phyloP scores from a whole-genome alignment of 2,329 filamentous ascomycete species.

The Diplocarpon rosae region DNA sequence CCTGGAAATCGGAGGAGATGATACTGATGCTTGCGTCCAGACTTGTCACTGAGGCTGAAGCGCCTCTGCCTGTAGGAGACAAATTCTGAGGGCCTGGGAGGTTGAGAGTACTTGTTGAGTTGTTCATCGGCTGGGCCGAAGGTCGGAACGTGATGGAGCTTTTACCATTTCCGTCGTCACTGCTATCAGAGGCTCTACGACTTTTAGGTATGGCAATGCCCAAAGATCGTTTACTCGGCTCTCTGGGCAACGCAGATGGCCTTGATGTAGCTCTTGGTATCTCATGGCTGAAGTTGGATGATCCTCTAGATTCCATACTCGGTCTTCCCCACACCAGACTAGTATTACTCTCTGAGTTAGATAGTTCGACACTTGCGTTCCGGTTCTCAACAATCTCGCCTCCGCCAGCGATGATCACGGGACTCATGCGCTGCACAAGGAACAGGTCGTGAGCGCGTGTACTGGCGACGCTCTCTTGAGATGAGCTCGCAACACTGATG shows the following conservation, averaged over 20 bases:
- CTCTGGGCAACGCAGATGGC: constrained; percentile 42
- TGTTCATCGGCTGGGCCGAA: constrained; percentile 42
- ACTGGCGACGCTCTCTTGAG: constrained; percentile 40
- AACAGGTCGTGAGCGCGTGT: constrained; percentile 42
- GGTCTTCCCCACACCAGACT: constrained; percentile 34
- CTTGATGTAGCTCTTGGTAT: constrained; percentile 36
- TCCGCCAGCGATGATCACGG: constrained; percentile 51
- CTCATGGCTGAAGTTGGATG: constrained; percentile 25
- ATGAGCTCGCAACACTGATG: constrained; percentile 31
- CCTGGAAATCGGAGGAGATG: too few relatives aligned
- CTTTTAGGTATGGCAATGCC: constrained; percentile 11
- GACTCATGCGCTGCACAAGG: constrained; percentile 50
- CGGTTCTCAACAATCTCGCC: constrained; percentile 51
- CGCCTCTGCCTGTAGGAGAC: constrained; percentile 25
- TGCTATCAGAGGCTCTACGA: constrained; percentile 39
- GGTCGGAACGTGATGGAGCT: constrained; percentile 43
- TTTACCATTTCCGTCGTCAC: constrained; percentile 43
- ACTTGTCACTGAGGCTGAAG: constrained; percentile 43
- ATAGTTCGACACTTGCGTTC: constrained; percentile 40
- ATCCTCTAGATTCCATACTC: constrained; percentile 33
- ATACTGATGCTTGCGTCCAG: constrained; percentile 41
- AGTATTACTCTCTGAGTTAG: constrained; percentile 39
- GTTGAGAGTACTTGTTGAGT: constrained; percentile 34
- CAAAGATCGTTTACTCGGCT: constrained; percentile 14
- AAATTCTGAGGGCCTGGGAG: constrained; percentile 45